Evolutionary conservation across 306 rosid species (phyloP).

Genomic region (Lathyrus aphaca): DNA sequence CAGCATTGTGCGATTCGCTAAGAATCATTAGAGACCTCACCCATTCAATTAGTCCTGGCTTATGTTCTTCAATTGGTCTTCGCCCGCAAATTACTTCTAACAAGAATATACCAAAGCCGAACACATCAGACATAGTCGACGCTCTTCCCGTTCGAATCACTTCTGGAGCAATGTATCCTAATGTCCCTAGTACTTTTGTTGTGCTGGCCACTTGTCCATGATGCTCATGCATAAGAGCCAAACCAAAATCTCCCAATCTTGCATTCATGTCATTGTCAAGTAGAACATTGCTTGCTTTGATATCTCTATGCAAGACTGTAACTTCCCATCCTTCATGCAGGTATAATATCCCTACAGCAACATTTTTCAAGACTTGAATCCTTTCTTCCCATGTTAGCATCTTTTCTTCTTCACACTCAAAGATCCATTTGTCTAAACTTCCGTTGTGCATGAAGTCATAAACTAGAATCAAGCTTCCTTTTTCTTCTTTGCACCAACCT

Average conservation of each 20-base stretch:
- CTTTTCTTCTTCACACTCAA: slow-evolving; percentile 50
- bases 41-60: slow-evolving; percentile 58
- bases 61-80: slow-evolving; percentile 59
- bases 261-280: slow-evolving; percentile 72
- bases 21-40: slow-evolving; percentile 45
- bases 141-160: slow-evolving; percentile 55
- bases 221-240: slow-evolving; percentile 62
- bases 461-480: slow-evolving; percentile 53
- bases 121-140: slow-evolving; percentile 55
- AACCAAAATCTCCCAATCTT: slow-evolving; percentile 63
- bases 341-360: slow-evolving; percentile 60
- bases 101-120: slow-evolving; percentile 62
- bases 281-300: slow-evolving; percentile 68
- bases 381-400: slow-evolving; percentile 61
- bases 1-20: slow-evolving; percentile 41
- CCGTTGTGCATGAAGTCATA: slow-evolving; percentile 77
- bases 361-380: slow-evolving; percentile 54
- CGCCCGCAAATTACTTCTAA: slow-evolving; percentile 62
- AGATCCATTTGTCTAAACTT: slow-evolving; percentile 63
- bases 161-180: slow-evolving; percentile 70
- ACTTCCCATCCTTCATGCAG: slow-evolving; percentile 79
- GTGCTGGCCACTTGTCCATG: slow-evolving; percentile 49
- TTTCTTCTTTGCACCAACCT: slow-evolving; percentile 78
- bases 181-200: slow-evolving; percentile 60
- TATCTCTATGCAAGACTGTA: slow-evolving; percentile 70